Evolutionary conservation across 805 yeast genomes (phyloP).

Genomic region (Lachancea sp.): DNA sequence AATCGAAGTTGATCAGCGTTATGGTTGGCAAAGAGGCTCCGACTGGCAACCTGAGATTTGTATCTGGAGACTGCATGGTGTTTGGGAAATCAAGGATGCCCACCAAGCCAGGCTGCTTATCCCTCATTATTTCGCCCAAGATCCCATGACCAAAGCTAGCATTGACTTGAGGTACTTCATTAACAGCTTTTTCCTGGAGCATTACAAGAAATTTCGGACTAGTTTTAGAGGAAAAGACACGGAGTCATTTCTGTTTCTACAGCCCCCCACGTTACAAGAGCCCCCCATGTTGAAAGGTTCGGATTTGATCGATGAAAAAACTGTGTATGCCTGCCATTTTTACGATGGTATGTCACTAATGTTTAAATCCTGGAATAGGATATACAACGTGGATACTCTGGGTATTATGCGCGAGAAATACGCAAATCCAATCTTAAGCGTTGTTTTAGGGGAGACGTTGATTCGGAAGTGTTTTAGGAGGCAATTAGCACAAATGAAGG

Average conservation of each 20-base stretch:
- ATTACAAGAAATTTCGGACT: conserved; percentile 45
- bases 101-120: conserved; percentile 29
- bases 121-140: conserved; percentile 46
- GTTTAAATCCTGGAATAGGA: conserved; percentile 83
- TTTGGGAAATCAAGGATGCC: conserved; percentile 53
- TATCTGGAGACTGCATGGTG: conserved; percentile 71
- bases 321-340: conserved; percentile 81
- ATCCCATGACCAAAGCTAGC: conserved; percentile 35
- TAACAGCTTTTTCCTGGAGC: conserved; percentile 59
- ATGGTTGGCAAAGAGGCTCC: conserved; percentile 61
- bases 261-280: conserved; percentile 71
- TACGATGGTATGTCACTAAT: conserved; percentile 92
- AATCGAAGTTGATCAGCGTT: conserved; percentile 43
- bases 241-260: conserved; percentile 54
- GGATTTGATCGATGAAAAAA: conserved; percentile 50
- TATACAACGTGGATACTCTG: conserved; percentile 79
- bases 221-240: conserved; percentile 43
- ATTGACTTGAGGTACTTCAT: conserved; percentile 52
- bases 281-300: conserved; percentile 63
- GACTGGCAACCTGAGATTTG: conserved; percentile 72
- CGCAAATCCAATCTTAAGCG: conserved; percentile 60
- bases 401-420: conserved; percentile 81
- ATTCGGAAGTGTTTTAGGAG: conserved; percentile 64
- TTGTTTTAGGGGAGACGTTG: conserved; percentile 75
- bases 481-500: conserved; percentile 61